These are phyloP conservation scores for Lasiodiplodia citricola DNA, from an alignment of 2,329 filamentous ascomycete species.

Conservation along the genomic window DNA sequence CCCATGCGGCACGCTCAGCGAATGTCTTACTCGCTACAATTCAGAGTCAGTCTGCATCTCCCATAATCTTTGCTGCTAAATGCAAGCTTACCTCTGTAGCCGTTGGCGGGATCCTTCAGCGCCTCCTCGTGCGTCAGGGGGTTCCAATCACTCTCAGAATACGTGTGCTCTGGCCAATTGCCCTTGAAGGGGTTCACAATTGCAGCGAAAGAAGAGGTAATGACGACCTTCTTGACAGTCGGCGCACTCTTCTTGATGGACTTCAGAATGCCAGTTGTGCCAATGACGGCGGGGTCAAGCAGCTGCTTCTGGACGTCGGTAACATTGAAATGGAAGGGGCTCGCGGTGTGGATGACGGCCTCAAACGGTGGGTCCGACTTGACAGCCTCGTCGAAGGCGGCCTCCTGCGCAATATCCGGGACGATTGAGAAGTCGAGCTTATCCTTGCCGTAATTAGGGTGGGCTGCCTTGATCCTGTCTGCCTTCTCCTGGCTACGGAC, in stretches of 20 bases:
- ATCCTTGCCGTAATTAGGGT: slow-evolving; percentile 57
- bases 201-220: slow-evolving; percentile 73
- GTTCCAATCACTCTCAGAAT: slow-evolving; percentile 63
- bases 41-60: neutral
- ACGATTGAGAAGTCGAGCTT: slow-evolving; percentile 71
- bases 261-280: slow-evolving; percentile 67
- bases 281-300: slow-evolving; percentile 66
- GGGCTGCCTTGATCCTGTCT: slow-evolving; percentile 62
- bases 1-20: slow-evolving; percentile 61
- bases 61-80: neutral
- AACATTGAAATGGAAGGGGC: slow-evolving; percentile 75
- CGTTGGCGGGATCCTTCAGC: slow-evolving; percentile 46
- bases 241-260: slow-evolving; percentile 66
- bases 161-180: slow-evolving; percentile 53
- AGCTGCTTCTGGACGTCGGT: slow-evolving; percentile 71
- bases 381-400: slow-evolving; percentile 69
- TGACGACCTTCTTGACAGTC: slow-evolving; percentile 73
- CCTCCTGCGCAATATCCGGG: slow-evolving; percentile 71
- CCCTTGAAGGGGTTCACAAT: slow-evolving; percentile 64
- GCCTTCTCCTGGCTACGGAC: slow-evolving; percentile 67
- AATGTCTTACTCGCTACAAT: slow-evolving; percentile 66
- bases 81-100: slow-evolving; percentile 47
- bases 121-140: slow-evolving; percentile 60
- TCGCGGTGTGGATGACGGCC: slow-evolving; percentile 59
- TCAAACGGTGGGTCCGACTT: slow-evolving; percentile 70